A percentile compares a stretch with the other conserved stretches of the same genome.
Evolutionary conservation across 2,329 filamentous ascomycete species (phyloP).

Genomic region (Penicillium brasilianum): DNA sequence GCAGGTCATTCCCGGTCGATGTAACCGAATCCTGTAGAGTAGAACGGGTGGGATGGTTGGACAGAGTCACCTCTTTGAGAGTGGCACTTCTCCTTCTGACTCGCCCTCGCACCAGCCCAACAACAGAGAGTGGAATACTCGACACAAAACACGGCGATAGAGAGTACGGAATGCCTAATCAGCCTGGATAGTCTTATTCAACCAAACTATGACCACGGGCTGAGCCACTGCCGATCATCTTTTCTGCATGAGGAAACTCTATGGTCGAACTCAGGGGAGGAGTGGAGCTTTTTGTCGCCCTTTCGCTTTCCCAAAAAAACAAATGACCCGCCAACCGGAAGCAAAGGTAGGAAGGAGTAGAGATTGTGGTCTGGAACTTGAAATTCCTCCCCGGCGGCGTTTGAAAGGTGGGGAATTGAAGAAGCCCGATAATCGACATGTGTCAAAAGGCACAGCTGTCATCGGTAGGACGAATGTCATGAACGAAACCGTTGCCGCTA

Average conservation of each 20-base stretch:
- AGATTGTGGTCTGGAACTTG: conserved; percentile 9
- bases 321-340: conserved; percentile 6
- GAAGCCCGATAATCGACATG: conserved; percentile 3
- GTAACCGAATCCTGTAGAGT: conserved; percentile 16
- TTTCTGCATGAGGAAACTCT: conserved; percentile 3
- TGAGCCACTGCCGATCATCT: conserved; percentile 10
- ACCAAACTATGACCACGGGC: background rate
- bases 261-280: conserved; percentile 3
- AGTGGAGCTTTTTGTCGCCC: conserved; percentile 5
- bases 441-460: background rate
- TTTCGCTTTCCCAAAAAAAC: background rate
- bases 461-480: conserved; percentile 11
- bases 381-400: background rate
- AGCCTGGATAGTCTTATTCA: background rate
- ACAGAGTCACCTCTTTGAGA: background rate
- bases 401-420: background rate
- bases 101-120: background rate
- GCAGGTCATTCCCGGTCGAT: conserved; percentile 7
- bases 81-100: background rate
- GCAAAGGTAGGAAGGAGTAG: background rate
- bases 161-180: no score
- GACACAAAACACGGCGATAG: background rate
- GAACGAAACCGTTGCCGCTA: conserved; percentile 11
- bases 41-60: background rate
- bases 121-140: background rate